phyloP scores from a whole-genome alignment of 192 early-diverging fungal species.

The Coemansia sp. region DNA sequence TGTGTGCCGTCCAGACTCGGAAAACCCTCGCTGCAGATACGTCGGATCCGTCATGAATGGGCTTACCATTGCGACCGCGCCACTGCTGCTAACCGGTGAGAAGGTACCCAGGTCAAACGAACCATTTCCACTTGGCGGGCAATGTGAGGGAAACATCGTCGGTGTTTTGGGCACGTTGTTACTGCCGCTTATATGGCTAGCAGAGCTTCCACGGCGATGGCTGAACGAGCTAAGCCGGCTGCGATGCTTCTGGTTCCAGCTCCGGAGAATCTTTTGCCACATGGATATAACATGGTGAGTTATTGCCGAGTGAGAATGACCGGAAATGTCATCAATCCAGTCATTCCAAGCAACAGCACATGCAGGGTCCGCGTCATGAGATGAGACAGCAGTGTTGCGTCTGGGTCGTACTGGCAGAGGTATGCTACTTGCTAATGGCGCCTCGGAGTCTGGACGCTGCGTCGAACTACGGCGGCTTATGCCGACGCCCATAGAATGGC shows the following conservation, averaged over 20 bases:
- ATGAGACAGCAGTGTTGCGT: background rate
- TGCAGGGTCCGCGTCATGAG: background rate
- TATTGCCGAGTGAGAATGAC: background rate
- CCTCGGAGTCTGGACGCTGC: background rate
- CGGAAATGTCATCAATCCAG: conserved; percentile 27
- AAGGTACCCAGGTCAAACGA: background rate
- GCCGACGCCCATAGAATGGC: background rate
- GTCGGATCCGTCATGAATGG: conserved; percentile 23
- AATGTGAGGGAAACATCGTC: background rate
- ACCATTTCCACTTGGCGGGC: background rate
- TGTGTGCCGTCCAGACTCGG: conserved; percentile 34
- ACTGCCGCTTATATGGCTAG: conserved; percentile 10
- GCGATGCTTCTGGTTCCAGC: conserved; percentile 14
- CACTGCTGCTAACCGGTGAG: conserved; percentile 8
- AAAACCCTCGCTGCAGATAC: conserved; percentile 36
- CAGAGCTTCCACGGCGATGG: conserved; percentile 14
- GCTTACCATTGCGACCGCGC: conserved; percentile 7
- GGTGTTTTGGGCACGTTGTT: conserved; percentile 4
- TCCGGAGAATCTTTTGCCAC: conserved; percentile 30
- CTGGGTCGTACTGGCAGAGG: background rate
- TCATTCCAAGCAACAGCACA: conserved; percentile 16
- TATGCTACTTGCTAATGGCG: background rate
- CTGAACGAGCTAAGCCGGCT: background rate
- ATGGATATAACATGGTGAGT: conserved; percentile 17
- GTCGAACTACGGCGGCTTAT: background rate